Evolutionary conservation across 1,139 yeast genomes (phyloP).

Genomic region (Kazachstania sp.): DNA sequence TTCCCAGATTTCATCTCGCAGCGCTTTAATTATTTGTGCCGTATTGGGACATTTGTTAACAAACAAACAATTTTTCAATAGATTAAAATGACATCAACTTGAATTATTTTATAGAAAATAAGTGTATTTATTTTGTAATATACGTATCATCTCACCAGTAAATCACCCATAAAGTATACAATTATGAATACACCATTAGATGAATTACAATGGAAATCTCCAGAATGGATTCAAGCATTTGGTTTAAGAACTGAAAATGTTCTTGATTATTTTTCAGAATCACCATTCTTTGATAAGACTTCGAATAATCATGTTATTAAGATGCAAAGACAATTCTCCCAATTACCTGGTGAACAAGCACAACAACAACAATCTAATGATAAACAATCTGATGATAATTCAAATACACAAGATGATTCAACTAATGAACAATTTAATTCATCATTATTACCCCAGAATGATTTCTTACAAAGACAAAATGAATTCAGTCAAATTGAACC

Average conservation of each 20-base stretch:
- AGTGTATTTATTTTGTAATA: not conserved
- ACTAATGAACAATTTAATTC: not conserved
- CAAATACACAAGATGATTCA: not conserved
- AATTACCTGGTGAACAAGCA: slow-evolving; percentile 10
- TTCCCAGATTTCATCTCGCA: not conserved
- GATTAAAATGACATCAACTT: too few species aligned
- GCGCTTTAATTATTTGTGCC: too few species aligned
- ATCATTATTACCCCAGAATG: not conserved
- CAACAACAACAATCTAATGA: slow-evolving; percentile 12
- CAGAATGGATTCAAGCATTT: slow-evolving; percentile 89
- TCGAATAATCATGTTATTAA: slow-evolving; percentile 89
- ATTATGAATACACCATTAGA: slow-evolving; percentile 43
- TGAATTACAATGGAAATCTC: slow-evolving; percentile 94
- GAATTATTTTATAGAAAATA: too few species aligned
- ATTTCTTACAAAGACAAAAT: not conserved
- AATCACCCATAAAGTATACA: too few species aligned
- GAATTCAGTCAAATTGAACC: slow-evolving; percentile 14
- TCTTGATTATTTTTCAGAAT: slow-evolving; percentile 81
- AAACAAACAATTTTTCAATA: too few species aligned
- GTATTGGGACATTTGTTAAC: too few species aligned
- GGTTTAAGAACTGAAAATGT: slow-evolving; percentile 86
- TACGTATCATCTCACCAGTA: too few species aligned
- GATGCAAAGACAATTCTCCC: slow-evolving; percentile 80
- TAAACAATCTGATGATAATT: slow-evolving; percentile 4
- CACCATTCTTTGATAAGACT: slow-evolving; percentile 91